phyloP scores from a whole-genome alignment of 1,139 yeast genomes.

The Barnettozyma hawaiiensis region DNA sequence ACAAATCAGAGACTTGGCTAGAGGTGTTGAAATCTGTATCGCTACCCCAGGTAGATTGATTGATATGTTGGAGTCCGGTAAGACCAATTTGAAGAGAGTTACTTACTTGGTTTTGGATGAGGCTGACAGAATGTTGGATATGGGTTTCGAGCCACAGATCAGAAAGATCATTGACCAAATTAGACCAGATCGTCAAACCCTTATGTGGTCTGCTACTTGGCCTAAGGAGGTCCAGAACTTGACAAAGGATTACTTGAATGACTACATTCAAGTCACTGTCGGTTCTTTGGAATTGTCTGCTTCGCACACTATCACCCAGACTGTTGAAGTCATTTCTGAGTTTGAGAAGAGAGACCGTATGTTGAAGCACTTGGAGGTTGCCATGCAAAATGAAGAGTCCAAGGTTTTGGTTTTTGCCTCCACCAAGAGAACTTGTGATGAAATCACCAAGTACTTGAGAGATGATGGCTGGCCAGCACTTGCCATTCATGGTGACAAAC shows the following conservation, averaged over 20 bases:
- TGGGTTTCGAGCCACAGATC: conserved; percentile 97
- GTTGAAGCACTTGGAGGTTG: conserved; percentile 75
- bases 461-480: conserved; percentile 99
- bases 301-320: conserved; percentile 90
- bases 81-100: conserved; percentile 92
- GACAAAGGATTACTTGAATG: conserved; percentile 85
- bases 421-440: conserved; percentile 97
- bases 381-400: conserved; percentile 71
- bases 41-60: conserved; percentile 99
- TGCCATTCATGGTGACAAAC: conserved; percentile 98
- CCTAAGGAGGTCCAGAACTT: conserved; percentile 94
- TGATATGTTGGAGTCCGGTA: conserved; percentile 93
- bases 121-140: conserved; percentile 94
- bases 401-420: conserved; percentile 88
- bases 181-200: conserved; percentile 96
- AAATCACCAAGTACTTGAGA: conserved; percentile 84
- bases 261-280: conserved; percentile 92
- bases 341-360: conserved; percentile 93
- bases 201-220: conserved; percentile 99
- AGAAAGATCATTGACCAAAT: conserved; percentile 92
- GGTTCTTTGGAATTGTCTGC: conserved; percentile 97
- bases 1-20: conserved; percentile 88
- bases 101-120: conserved; percentile 96
- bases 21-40: conserved; percentile 93
- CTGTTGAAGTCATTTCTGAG: conserved; percentile 86